Conservation (phyloP, 805 yeast species). For the Zygoascus ofunaensis region DNA sequence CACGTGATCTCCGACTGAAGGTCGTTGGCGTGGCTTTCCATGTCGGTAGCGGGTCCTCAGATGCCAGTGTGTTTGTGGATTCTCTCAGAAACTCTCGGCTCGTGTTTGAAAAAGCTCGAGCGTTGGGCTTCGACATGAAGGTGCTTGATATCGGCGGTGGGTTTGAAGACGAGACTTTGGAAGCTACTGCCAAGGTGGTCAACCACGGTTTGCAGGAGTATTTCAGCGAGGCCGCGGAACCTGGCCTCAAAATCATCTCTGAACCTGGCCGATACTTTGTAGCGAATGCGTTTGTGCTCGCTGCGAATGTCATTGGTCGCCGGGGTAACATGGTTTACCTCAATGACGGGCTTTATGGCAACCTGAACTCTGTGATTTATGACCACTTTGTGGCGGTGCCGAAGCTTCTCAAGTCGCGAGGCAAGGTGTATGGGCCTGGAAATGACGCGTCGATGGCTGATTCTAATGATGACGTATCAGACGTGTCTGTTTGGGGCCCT, state of each 20-base stretch:
- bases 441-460: conserved; percentile 9
- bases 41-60: conserved; percentile 88
- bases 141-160: conserved; percentile 92
- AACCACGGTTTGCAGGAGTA: conserved; percentile 43
- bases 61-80: conserved; percentile 51
- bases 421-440: conserved; percentile 34
- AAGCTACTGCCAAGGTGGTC: conserved; percentile 48
- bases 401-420: conserved; percentile 42
- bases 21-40: conserved; percentile 89
- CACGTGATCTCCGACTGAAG: conserved; percentile 50
- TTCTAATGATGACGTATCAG: conserved; percentile 11
- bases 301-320: conserved; percentile 77
- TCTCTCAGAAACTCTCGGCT: conserved; percentile 65
- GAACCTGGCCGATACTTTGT: conserved; percentile 93
- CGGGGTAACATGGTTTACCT: conserved; percentile 74
- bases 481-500: conserved; percentile 86
- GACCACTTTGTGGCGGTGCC: conserved; percentile 84
- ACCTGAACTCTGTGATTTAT: conserved; percentile 84
- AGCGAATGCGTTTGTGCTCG: conserved; percentile 76
- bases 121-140: conserved; percentile 40
- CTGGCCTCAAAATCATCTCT: conserved; percentile 60
- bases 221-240: conserved; percentile 31
- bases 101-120: conserved; percentile 53
- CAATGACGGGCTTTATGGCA: conserved; percentile 94
- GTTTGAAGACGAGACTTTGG: conserved; percentile 53